Conservation (phyloP, 2,329 filamentous ascomycete genomes). For the Phyllosticta citriasiana region DNA sequence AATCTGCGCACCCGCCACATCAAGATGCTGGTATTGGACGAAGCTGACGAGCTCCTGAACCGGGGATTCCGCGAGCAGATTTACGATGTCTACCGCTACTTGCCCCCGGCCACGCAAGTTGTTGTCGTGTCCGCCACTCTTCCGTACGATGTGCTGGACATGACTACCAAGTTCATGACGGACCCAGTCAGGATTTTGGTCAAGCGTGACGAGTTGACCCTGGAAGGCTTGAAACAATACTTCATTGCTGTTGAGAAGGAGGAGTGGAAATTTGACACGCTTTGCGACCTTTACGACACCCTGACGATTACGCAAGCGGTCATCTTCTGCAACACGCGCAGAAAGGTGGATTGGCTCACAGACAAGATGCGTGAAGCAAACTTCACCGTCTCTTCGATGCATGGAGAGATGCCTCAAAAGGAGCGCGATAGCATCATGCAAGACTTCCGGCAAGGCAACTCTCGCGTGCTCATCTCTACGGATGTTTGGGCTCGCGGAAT, state of each 20-base stretch:
- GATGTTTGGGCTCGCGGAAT: conserved; percentile 98
- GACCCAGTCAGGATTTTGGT: conserved; percentile 93
- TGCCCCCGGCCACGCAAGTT: conserved; percentile 95
- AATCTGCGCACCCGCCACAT: conserved; percentile 64
- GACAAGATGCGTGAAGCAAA: conserved; percentile 99
- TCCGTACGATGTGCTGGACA: conserved; percentile 94
- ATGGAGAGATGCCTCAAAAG: conserved; percentile 98
- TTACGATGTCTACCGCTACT: conserved; percentile 96
- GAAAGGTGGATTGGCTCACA: conserved; percentile 98
- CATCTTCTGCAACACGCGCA: conserved; percentile 98
- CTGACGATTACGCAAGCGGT: conserved; percentile 97
- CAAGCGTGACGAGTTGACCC: conserved; percentile 96
- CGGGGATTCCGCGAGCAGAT: conserved; percentile 97
- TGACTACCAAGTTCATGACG: conserved; percentile 99
- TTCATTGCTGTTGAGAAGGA: conserved; percentile 99
- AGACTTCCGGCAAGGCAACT: conserved; percentile 95
- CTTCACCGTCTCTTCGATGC: conserved; percentile 98
- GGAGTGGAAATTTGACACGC: conserved; percentile 98
- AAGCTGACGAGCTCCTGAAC: conserved; percentile 73
- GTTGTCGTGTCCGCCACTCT: conserved; percentile 95
- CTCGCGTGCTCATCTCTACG: conserved; percentile 89
- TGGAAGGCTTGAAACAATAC: conserved; percentile 97
- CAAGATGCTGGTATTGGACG: conserved; percentile 70
- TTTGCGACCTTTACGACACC: conserved; percentile 97
- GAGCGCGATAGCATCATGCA: conserved; percentile 99